Evolutionary conservation across 257 asterid species (phyloP), one percentile per base, ranked within the genome.

Genomic region (Solanum virginianum): DNA sequence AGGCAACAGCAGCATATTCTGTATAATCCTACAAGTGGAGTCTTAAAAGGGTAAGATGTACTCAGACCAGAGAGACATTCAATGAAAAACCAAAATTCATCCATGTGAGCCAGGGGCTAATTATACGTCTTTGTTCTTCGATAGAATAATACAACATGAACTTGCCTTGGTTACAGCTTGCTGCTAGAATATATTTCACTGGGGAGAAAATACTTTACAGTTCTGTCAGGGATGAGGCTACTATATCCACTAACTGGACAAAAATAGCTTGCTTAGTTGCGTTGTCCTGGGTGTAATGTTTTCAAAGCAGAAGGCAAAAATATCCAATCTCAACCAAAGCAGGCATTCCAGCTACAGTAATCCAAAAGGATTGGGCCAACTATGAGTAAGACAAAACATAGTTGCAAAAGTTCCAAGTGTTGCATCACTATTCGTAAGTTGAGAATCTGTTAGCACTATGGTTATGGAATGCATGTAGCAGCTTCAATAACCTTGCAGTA

Each of bases 401-500:
- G 22, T 24, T 1, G 47, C 63, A 24, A 77, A 26, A 65, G 2
- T 65, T 24, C 36, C 3, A 15, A 77, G 63, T 24, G 14, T 15
- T 24, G 45, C 82, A 77, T 77, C 47, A 26, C 20, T 51, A 51
- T 5, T 16, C 47, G 7, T 49, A 77, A 24, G 82, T 13, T 26
- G 82, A 26, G 60, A 51, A 9, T 51, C 13, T 51, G 5, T 26
- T 18, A 51, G 63, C 24, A 77, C 82, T 53, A 5, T 53, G 36
- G 59, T 24, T 77, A 63, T 77, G 59, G 63, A 49, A 24, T 14
- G 57, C 8, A 51, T 77, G 82, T 26, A 26, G 63, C 60, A 5
- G 92, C 94, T 86, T 84, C 89, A 36, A 94, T 91, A 86, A 95
- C 98, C 80, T 85, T 88, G 29, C 62, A 90, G 86, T 94, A 95